phyloP scores from a whole-genome alignment of 768 basidiomycete genomes.

The Tricholoma terreum region DNA sequence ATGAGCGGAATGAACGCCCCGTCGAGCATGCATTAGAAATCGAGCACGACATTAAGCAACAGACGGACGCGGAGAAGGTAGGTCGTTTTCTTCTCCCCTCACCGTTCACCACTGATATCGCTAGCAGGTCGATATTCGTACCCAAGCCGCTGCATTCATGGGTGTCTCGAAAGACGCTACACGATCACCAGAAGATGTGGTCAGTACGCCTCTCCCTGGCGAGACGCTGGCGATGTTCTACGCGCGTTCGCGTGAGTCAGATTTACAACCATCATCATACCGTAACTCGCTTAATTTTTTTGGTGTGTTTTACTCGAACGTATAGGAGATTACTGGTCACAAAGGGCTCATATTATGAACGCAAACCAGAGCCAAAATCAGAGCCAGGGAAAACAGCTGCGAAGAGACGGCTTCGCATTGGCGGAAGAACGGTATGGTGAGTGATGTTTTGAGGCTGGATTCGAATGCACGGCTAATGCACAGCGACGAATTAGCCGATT shows the following conservation, averaged over 20 bases:
- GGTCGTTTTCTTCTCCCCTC: not conserved
- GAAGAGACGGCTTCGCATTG: constrained; percentile 73
- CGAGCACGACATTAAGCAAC: constrained; percentile 14
- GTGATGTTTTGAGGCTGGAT: no score
- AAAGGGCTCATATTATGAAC: constrained; percentile 56
- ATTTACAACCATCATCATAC: not conserved
- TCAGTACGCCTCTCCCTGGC: constrained; percentile 80
- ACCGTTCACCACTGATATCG: not conserved
- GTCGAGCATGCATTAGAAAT: constrained; percentile 16
- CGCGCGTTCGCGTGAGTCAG: constrained; percentile 64
- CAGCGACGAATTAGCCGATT: constrained; percentile 46
- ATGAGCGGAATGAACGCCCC: not conserved
- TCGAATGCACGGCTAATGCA: no score
- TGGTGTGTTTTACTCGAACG: not conserved
- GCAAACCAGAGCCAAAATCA: constrained; percentile 35
- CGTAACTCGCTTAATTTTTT: not conserved
- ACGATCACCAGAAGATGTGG: constrained; percentile 63
- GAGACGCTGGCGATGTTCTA: constrained; percentile 85
- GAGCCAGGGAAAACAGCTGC: constrained; percentile 67
- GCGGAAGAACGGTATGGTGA: constrained; percentile 72
- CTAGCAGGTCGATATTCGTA: constrained; percentile 29
- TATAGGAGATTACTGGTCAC: constrained; percentile 79
- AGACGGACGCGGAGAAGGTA: constrained; percentile 18
- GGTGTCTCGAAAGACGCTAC: constrained; percentile 58
- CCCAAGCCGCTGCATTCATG: constrained; percentile 44